These are phyloP conservation scores for Suillus alpinus DNA, from an alignment of 768 basidiomycete genomes.

Conservation along the genomic window DNA sequence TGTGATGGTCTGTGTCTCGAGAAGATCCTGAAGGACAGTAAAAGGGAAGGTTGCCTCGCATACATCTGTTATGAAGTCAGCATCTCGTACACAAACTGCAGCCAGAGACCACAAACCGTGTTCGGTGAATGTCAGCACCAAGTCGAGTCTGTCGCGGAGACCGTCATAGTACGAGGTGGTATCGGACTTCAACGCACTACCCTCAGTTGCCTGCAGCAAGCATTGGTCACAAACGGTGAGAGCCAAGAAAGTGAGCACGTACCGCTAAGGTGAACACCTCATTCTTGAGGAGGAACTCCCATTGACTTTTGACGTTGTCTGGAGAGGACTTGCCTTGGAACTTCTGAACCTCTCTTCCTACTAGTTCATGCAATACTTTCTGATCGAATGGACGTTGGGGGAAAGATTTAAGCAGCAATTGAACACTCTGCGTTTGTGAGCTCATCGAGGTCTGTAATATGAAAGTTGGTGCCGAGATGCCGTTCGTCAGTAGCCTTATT, in stretches of 20 bases:
- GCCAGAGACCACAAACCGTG: constrained; percentile 46
- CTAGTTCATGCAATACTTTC: constrained; percentile 45
- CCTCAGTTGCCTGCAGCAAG: constrained; percentile 57
- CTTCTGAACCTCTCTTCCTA: constrained; percentile 43
- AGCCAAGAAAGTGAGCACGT: constrained; percentile 25
- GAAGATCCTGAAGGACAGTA: constrained; percentile 70
- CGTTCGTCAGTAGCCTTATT: constrained; percentile 4
- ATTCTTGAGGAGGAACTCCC: constrained; percentile 71
- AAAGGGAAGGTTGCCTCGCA: constrained; percentile 76
- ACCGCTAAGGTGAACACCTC: constrained; percentile 75
- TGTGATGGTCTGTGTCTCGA: constrained; percentile 81
- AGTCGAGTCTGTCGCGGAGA: constrained; percentile 62
- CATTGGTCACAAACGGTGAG: not conserved
- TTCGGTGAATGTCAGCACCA: constrained; percentile 75
- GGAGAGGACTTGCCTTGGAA: constrained; percentile 40
- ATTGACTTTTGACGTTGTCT: constrained; percentile 67
- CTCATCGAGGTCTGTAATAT: constrained; percentile 34
- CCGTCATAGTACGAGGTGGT: constrained; percentile 58
- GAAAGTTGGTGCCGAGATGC: constrained; percentile 23
- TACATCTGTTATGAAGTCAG: constrained; percentile 48
- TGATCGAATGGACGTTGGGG: constrained; percentile 51
- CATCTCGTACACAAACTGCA: not conserved
- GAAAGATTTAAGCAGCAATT: constrained; percentile 49
- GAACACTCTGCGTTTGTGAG: constrained; percentile 50
- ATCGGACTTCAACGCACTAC: constrained; percentile 53